phyloP scores from a whole-genome alignment of 805 yeast genomes.

The Schizosaccharomyces lindneri region DNA sequence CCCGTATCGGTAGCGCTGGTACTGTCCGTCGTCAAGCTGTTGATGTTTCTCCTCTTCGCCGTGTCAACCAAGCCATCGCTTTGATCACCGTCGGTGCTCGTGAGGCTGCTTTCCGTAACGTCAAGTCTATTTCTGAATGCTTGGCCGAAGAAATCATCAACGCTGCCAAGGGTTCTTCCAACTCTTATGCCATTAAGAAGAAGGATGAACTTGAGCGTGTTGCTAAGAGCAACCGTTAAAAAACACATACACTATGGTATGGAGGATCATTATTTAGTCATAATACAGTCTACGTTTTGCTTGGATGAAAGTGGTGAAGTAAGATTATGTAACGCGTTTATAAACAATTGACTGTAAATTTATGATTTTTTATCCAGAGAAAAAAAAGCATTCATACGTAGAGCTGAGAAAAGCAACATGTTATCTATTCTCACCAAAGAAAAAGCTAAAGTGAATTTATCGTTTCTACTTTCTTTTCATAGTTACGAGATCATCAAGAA shows the following conservation, averaged over 20 bases:
- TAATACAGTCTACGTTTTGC: no score
- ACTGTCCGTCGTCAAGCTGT: conserved; percentile 99
- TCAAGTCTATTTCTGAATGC: conserved; percentile 99
- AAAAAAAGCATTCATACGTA: no score
- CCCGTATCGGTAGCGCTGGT: conserved; percentile 99
- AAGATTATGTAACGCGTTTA: no score
- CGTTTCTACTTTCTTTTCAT: no score
- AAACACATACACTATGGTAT: background rate
- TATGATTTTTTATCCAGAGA: no score
- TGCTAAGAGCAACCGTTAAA: conserved; percentile 99
- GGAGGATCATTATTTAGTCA: no score
- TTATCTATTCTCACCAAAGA: no score
- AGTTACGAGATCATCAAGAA: no score
- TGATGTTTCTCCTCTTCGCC: conserved; percentile 99
- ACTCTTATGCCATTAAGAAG: conserved; percentile 99
- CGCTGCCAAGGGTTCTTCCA: conserved; percentile 99
- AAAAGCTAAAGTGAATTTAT: no score
- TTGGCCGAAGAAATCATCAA: conserved; percentile 99
- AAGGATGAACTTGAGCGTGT: conserved; percentile 99
- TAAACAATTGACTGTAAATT: no score
- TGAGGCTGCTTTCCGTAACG: conserved; percentile 99
- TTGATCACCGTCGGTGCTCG: conserved; percentile 96
- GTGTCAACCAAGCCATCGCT: conserved; percentile 98
- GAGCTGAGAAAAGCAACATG: no score
- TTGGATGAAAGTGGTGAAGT: no score